Base-by-base conservation (phyloP, 2,329 filamentous ascomycete species). In the Penicillium olsonii region DNA sequence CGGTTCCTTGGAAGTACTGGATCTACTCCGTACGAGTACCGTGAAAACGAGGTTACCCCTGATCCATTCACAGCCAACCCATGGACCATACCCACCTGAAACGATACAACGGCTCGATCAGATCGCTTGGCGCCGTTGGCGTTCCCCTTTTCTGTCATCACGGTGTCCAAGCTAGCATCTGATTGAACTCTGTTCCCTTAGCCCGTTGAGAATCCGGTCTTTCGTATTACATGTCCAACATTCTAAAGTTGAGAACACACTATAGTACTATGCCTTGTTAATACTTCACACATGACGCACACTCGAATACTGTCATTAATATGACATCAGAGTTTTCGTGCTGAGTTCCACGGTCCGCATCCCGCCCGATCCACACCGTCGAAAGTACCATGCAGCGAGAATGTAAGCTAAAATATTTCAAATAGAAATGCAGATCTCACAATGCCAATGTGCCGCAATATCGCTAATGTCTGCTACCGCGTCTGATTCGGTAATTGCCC, bases 91-190 rank as follows among this genome's bases (percentile, higher is more conserved):
- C 11, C 43, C 43, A 45, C 43, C 20, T 20, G 26, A 38, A 45
- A 26, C 34, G 18, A 47, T 12, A 29, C 26, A 48, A 51, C 48
- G 48, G 48, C 45, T 48, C 42, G 43, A 48, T 37, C 22, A 11
- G 45, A 48, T 48, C 40, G n/a, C 45, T 48, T 48, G 45, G 45
- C 45, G 26, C 45, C 45, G 45, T 48, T 43, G 29, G 5, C 33
- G 14, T 37, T 37, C 31, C 22, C 34, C 45, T 56, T 51, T 35
- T 31, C 53, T 45, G 45, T 50, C 45, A 48, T 50, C 39, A 42
- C 55, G 42, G 45, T 55, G 54, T 45, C 55, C 40, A 50, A 52
- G 54, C 54, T 46, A 49, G 52, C 52, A 44, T 35, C 40, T 49
- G 42, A 26, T 45, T 42, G 48, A 48, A 44, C 46, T 54, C 33